These are phyloP conservation scores for Hericium coralloides DNA, from an alignment of 768 basidiomycete species.

Conservation along the genomic window DNA sequence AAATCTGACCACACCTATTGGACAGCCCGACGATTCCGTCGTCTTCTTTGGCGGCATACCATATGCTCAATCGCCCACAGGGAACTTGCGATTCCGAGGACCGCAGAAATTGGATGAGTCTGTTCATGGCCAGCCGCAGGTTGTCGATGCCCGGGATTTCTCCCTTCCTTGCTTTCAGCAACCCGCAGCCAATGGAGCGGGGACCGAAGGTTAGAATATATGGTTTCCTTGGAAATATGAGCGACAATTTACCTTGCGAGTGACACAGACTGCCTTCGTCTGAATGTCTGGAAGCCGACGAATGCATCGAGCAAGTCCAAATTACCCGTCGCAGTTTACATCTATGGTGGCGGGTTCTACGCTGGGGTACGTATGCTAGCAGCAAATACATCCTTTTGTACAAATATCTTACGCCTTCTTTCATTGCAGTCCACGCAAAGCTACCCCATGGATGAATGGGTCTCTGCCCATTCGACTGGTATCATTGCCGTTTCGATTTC, in stretches of 20 bases:
- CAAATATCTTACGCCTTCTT: not conserved
- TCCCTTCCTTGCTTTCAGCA: constrained; percentile 37
- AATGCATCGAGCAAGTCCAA: not conserved
- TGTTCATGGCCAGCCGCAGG: not conserved
- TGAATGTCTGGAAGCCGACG: not conserved
- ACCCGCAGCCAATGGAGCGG: constrained; percentile 36
- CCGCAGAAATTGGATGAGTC: constrained; percentile 26
- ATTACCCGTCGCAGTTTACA: not conserved
- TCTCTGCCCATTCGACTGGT: constrained; percentile 26
- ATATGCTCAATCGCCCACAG: constrained; percentile 45
- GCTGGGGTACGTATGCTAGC: not conserved
- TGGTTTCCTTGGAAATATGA: constrained; percentile 10
- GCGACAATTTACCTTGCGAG: too few species aligned
- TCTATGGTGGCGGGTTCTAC: not conserved
- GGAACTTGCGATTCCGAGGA: constrained; percentile 34
- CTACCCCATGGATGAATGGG: constrained; percentile 8
- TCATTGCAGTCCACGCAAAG: not conserved
- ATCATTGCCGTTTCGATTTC: constrained; percentile 22
- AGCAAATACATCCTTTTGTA: not conserved
- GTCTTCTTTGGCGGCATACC: constrained; percentile 42
- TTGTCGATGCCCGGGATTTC: constrained; percentile 25
- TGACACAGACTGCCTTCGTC: constrained; percentile 13
- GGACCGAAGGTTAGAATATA: constrained; percentile 29
- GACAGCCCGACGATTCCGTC: constrained; percentile 27
- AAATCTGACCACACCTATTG: not conserved